Conservation (phyloP, 495 filamentous ascomycete genomes). For the Talaromyces stipitatus region DNA sequence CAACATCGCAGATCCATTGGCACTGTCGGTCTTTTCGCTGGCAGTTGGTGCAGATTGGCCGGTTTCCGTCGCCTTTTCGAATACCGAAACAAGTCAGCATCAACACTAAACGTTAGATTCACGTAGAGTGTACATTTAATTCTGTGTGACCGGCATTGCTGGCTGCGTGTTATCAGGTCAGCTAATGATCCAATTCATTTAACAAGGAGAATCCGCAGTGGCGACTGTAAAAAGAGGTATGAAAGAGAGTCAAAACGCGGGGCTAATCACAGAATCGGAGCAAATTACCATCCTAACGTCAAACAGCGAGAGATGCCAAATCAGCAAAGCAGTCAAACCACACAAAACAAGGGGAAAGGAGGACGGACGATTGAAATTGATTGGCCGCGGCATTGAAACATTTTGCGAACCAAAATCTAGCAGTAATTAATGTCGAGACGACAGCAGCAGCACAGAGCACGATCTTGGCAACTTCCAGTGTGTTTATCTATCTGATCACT, state of each 20-base stretch:
- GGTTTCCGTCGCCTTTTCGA: slow-evolving; percentile 19
- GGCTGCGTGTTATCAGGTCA: slow-evolving; percentile 9
- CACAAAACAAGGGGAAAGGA: neutral
- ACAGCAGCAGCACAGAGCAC: too few species aligned
- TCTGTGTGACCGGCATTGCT: slow-evolving; percentile 23
- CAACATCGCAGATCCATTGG: slow-evolving; percentile 7
- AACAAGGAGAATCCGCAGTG: too few species aligned
- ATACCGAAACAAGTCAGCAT: neutral
- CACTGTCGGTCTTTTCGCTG: slow-evolving; percentile 16
- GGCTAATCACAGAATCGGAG: neutral
- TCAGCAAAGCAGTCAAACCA: neutral
- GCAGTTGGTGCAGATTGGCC: slow-evolving; percentile 19
- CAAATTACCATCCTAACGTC: neutral
- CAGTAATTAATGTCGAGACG: too few species aligned
- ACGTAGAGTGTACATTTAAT: slow-evolving; percentile 20
- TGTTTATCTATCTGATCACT: too few species aligned
- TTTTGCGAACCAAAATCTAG: too few species aligned
- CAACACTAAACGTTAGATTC: too few species aligned
- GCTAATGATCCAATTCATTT: too few species aligned
- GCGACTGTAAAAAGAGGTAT: too few species aligned
- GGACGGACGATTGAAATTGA: slow-evolving; percentile 7
- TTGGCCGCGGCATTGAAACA: slow-evolving; percentile 11
- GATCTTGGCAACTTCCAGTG: too few species aligned
- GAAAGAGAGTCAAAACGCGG: too few species aligned
- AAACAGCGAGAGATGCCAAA: too few species aligned